Percentiles rank a stretch among this genome's conserved stretches.
These are phyloP conservation scores for Lodderomyces theae DNA, from an alignment of 1,139 yeast species.

Conservation along the genomic window DNA sequence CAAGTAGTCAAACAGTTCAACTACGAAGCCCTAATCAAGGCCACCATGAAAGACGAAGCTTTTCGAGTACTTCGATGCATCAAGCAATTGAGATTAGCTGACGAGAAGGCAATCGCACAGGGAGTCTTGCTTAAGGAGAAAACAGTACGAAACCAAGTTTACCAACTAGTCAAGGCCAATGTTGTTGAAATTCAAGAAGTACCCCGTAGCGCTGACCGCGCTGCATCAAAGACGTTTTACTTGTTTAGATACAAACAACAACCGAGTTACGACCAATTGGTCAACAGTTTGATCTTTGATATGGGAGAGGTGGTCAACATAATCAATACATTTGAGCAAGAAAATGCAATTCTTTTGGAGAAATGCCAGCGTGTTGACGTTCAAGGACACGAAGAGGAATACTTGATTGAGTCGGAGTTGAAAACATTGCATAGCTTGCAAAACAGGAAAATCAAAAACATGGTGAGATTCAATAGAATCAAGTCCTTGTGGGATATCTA, in stretches of 20 bases:
- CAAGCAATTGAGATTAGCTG: slow-evolving; percentile 64
- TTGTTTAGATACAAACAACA: slow-evolving; percentile 73
- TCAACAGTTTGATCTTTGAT: slow-evolving; percentile 30
- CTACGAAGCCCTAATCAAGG: slow-evolving; percentile 59
- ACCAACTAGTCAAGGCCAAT: slow-evolving; percentile 54
- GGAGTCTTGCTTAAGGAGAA: slow-evolving; percentile 73
- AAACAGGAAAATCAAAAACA: slow-evolving; percentile 51
- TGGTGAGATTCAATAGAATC: slow-evolving; percentile 55
- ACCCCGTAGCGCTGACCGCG: slow-evolving; percentile 87
- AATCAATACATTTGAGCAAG: slow-evolving; percentile 55
- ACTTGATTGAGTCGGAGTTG: slow-evolving; percentile 71
- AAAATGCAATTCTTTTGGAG: slow-evolving; percentile 65
- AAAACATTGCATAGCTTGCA: slow-evolving; percentile 64
- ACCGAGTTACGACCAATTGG: slow-evolving; percentile 51
- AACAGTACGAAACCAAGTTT: slow-evolving; percentile 65
- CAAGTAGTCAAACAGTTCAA: slow-evolving; percentile 50
- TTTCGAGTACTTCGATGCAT: slow-evolving; percentile 66
- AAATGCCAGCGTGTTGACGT: slow-evolving; percentile 91
- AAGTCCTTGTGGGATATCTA: slow-evolving; percentile 15
- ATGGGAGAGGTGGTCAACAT: slow-evolving; percentile 64
- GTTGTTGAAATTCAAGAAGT: slow-evolving; percentile 82
- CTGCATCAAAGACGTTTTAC: slow-evolving; percentile 84
- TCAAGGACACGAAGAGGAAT: slow-evolving; percentile 73
- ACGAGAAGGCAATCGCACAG: slow-evolving; percentile 80
- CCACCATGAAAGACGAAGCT: slow-evolving; percentile 58